A percentile compares a stretch with the other conserved stretches of the same genome.
These are phyloP conservation scores for Botrytis sinoallii DNA, from an alignment of 2,329 filamentous ascomycete genomes.

Conservation along the genomic window DNA sequence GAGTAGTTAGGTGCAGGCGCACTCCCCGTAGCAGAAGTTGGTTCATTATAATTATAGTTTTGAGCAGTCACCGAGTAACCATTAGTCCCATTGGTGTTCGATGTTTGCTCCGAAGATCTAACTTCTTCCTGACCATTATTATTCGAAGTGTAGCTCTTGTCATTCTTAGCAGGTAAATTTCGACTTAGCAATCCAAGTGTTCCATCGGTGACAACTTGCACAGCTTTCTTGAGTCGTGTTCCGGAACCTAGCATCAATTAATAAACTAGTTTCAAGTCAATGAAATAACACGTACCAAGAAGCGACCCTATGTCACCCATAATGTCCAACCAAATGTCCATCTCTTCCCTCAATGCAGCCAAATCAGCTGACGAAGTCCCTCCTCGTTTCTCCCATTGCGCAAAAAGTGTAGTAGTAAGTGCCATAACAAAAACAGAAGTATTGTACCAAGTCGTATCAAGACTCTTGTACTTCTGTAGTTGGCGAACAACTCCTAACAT, in stretches of 20 bases:
- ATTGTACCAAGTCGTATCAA: constrained; percentile 78
- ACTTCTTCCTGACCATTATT: constrained; percentile 10
- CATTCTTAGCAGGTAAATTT: constrained; percentile 41
- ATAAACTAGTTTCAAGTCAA: neutral
- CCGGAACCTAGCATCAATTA: constrained; percentile 43
- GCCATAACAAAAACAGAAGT: constrained; percentile 69
- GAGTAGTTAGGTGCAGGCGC: constrained; percentile 23
- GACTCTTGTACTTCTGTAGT: constrained; percentile 60
- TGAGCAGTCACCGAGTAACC: constrained; percentile 11
- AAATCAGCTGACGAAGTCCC: constrained; percentile 58
- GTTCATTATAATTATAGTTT: constrained; percentile 23
- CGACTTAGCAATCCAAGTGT: constrained; percentile 47
- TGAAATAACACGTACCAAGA: constrained; percentile 53
- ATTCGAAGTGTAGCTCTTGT: constrained; percentile 30
- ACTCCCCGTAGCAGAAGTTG: constrained; percentile 19
- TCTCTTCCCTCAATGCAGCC: constrained; percentile 59
- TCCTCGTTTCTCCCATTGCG: constrained; percentile 64
- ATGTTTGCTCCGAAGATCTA: constrained; percentile 20
- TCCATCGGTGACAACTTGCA: constrained; percentile 48
- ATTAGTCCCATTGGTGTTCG: constrained; percentile 7
- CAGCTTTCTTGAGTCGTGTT: constrained; percentile 45
- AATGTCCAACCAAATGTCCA: constrained; percentile 66
- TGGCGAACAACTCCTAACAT: constrained; percentile 59
- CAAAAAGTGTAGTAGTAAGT: constrained; percentile 69
- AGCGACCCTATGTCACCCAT: constrained; percentile 63